Evolutionary conservation across 257 asterid genomes (phyloP).

Genomic region (Gentiana straminea): DNA sequence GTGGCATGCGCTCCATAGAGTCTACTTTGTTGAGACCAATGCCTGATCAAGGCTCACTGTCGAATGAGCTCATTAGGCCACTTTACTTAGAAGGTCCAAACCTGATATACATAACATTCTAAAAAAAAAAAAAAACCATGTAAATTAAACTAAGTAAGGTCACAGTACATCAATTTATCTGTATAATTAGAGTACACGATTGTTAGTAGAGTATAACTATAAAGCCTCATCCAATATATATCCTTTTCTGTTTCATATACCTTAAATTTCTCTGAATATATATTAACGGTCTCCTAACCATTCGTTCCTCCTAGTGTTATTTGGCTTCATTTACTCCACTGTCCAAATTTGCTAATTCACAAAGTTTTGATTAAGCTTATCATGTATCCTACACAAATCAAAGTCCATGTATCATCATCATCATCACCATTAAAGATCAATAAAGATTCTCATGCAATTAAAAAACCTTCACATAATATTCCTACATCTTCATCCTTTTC

Average conservation of each 20-base stretch:
- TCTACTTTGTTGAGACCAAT: no score
- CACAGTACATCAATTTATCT: no score
- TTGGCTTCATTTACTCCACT: neutral
- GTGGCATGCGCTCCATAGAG: no score
- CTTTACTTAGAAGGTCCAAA: no score
- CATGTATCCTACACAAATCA: constrained; percentile 14
- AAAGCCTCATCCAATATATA: neutral
- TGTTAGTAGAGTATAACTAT: no score
- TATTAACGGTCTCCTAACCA: neutral
- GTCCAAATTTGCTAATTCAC: neutral
- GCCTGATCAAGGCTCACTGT: no score
- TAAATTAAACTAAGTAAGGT: no score
- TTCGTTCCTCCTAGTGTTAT: no score
- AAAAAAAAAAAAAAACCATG: no score
- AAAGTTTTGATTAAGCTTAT: neutral
- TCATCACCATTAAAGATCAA: constrained; percentile 16
- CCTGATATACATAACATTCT: no score
- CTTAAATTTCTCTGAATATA: neutral
- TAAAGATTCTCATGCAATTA: constrained; percentile 20
- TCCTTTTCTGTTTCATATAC: neutral
- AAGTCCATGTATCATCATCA: constrained; percentile 5
- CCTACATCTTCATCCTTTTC: constrained; percentile 10
- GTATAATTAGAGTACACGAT: no score
- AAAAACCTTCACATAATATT: constrained; percentile 12
- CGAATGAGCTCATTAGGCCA: no score